phyloP scores from a whole-genome alignment of 2,329 filamentous ascomycete genomes.

The Chaetomium globosum region DNA sequence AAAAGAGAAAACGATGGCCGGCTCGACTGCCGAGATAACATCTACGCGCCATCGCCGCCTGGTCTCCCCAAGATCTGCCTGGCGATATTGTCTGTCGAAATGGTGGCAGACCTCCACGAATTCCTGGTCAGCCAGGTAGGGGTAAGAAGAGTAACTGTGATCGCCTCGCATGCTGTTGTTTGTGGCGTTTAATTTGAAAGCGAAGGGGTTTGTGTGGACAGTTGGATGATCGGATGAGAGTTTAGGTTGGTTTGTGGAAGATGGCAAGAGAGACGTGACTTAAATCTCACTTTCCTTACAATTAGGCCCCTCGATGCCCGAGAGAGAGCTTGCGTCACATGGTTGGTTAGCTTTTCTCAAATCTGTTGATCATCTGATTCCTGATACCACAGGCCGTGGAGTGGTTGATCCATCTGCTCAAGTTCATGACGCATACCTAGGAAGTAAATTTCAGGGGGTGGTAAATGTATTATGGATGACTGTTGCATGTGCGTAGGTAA shows the following conservation, averaged over 20 bases:
- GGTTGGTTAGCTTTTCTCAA: neutral
- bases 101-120: constrained; percentile 67
- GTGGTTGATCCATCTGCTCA: neutral
- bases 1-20: constrained; percentile 43
- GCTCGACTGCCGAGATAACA: constrained; percentile 55
- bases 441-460: no score
- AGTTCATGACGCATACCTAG: neutral
- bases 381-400: no score
- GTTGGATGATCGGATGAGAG: no score
- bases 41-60: constrained; percentile 59
- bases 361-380: neutral
- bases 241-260: neutral
- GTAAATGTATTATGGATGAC: no score
- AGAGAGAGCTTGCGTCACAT: neutral
- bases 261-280: neutral
- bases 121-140: constrained; percentile 62
- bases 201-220: neutral
- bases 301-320: neutral
- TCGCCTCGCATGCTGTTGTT: neutral
- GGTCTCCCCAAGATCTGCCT: constrained; percentile 58
- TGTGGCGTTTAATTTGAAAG: neutral
- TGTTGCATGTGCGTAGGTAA: no score
- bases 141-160: constrained; percentile 48
- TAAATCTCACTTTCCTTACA: neutral
- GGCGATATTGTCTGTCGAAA: constrained; percentile 61